Conservation (phyloP, 2,329 filamentous ascomycete species). For the Thelonectria olida region DNA sequence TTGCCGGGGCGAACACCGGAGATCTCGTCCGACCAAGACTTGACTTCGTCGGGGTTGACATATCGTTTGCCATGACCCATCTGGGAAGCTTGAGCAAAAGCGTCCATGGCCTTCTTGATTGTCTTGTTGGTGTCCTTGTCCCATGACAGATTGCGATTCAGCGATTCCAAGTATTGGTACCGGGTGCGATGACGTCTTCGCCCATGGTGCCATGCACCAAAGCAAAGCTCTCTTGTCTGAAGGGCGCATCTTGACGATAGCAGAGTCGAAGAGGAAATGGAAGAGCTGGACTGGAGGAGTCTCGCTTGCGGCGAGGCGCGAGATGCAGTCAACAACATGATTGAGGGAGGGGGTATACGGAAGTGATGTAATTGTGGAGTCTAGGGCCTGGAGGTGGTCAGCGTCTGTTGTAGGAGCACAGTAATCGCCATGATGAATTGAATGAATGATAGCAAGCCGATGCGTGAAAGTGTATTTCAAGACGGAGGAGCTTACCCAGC, state of each 20-base stretch:
- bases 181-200: constrained; percentile 55
- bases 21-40: constrained; percentile 49
- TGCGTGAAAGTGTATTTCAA: not conserved
- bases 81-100: constrained; percentile 48
- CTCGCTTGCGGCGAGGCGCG: constrained; percentile 42
- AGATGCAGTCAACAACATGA: constrained; percentile 41
- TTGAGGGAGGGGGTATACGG: constrained; percentile 4
- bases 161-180: constrained; percentile 56
- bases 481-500: constrained; percentile 9
- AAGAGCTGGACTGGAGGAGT: constrained; percentile 33
- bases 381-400: not conserved
- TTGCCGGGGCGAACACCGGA: constrained; percentile 50
- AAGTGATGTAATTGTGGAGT: not conserved
- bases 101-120: constrained; percentile 54
- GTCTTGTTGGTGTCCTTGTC: constrained; percentile 51
- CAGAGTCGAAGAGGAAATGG: constrained; percentile 15
- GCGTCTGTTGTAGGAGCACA: not conserved
- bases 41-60: constrained; percentile 47
- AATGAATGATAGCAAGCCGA: not conserved
- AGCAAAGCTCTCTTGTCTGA: constrained; percentile 56
- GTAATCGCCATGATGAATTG: not conserved
- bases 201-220: constrained; percentile 58
- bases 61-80: constrained; percentile 44
- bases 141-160: constrained; percentile 57
- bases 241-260: constrained; percentile 30